phyloP scores from a whole-genome alignment of 345 rosid genomes.

The Hibiscus syriacus region DNA sequence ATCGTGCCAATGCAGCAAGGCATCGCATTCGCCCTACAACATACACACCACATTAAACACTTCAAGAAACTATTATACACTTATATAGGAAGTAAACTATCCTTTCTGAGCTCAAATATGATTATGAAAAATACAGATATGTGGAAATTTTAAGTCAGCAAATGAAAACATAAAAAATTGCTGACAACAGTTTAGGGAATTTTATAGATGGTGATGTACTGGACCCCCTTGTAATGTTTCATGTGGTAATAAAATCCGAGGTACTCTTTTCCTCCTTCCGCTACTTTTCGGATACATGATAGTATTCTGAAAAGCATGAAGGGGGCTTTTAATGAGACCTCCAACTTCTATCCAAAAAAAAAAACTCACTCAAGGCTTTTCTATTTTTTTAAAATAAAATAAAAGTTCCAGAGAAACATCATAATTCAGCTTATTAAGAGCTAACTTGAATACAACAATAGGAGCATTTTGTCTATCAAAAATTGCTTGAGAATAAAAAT shows the following conservation, averaged over 20 bases:
- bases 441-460: background rate
- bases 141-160: background rate
- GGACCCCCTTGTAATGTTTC: no score
- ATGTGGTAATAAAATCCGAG: no score
- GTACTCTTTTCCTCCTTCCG: no score
- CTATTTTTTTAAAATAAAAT: background rate
- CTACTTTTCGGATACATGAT: no score
- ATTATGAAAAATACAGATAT: background rate
- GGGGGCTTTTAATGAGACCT: no score
- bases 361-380: background rate
- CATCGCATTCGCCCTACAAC: slow-evolving; percentile 87
- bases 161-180: no score
- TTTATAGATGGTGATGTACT: no score
- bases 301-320: no score
- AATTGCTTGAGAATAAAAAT: background rate
- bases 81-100: slow-evolving; percentile 5
- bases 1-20: slow-evolving; percentile 95
- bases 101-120: background rate
- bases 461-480: background rate
- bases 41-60: slow-evolving; percentile 19
- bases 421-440: background rate
- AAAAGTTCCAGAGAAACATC: background rate
- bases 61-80: slow-evolving; percentile 1
- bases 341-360: no score
- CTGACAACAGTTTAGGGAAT: no score